A percentile compares a stretch with the other conserved stretches of the same genome.
Evolutionary conservation across 2,329 filamentous ascomycete genomes (phyloP).

Genomic region (Teratosphaeria pseudoeucalypti): DNA sequence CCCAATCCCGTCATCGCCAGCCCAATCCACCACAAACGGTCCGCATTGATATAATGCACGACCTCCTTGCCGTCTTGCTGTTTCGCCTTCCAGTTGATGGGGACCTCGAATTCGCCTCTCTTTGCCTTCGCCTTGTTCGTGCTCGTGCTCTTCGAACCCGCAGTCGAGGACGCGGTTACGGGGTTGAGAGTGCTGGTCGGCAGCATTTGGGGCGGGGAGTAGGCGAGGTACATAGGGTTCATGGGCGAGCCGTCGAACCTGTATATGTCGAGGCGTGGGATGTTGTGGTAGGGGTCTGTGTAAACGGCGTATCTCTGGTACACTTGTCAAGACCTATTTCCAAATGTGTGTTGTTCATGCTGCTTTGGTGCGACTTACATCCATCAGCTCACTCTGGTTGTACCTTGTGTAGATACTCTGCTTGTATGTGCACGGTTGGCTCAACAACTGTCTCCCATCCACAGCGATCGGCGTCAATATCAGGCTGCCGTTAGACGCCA

Average conservation of each 20-base stretch:
- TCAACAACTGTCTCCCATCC: conserved; percentile 58
- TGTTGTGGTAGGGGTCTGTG: conserved; percentile 51
- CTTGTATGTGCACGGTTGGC: conserved; percentile 50
- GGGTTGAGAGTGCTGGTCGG: conserved; percentile 58
- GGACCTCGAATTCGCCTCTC: conserved; percentile 23
- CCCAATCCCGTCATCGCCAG: conserved; percentile 38
- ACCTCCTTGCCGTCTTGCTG: conserved; percentile 18
- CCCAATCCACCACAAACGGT: conserved; percentile 43
- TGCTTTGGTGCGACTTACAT: conserved; percentile 31
- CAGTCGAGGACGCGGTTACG: conserved; percentile 28
- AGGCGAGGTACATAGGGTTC: conserved; percentile 57
- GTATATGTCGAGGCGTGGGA: conserved; percentile 54
- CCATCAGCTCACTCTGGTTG: conserved; percentile 53
- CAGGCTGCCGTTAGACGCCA: conserved; percentile 49
- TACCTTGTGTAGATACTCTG: conserved; percentile 53
- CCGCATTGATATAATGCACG: conserved; percentile 30
- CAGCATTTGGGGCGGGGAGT: conserved; percentile 56
- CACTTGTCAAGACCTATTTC: background rate
- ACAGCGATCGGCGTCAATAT: conserved; percentile 50
- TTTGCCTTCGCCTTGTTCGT: conserved; percentile 18
- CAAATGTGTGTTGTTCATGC: background rate
- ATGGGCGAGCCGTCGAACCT: conserved; percentile 54
- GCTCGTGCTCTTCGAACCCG: conserved; percentile 14
- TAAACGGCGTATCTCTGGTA: conserved; percentile 36
- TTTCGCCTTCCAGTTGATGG: conserved; percentile 29